Evolutionary conservation across 495 filamentous ascomycete genomes (phyloP), one percentile per base, ranked within the genome.

Genomic region (Xylaria palmicola): DNA sequence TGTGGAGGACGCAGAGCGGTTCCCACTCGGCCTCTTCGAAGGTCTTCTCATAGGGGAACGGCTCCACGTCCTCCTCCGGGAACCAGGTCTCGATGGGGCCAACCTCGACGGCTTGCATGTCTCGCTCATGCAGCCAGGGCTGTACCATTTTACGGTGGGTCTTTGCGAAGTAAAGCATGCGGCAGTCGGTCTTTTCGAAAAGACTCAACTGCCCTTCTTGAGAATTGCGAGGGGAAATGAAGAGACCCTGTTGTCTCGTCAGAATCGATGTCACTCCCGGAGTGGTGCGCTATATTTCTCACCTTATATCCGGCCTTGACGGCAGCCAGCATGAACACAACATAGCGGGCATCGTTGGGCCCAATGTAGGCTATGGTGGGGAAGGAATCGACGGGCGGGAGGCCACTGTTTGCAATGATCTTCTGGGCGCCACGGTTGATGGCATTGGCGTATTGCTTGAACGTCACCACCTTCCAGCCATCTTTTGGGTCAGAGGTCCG

Each of bases 391-490:
- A 58, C 49, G 1, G 65, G 34, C 0, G 69, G 70, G 2, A 30
- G 47, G 10, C 83, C 82, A 13, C 81, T 67, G 0, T 62, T 65
- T 6, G 67, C 43, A 27, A 78, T 63, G 37, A 86, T 69, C 74
- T 78, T 80, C 61, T 77, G 80, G 10, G 82, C 79, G 19, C 75
- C 65, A 6, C 69, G 72, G 62, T 88, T 83, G 47, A 86, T 67
- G 19, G 81, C 83, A 56, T 78, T 75, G 32, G 80, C 77, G 15
- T 84, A 73, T 5, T 77, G 65, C n/a, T 62, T 60, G 61, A 81
- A 81, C 10, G 75, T 80, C 40, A 88, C 63, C 2, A 68, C n/a
- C 24, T 69, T 73, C 74, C 82, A 86, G 4, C 83, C 84, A 48
- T 85, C 75, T n/a, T 70, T 67, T 3, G 78, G 68, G 20, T 61